These are phyloP conservation scores for Podospora tetraspora DNA, from an alignment of 495 filamentous ascomycete genomes.

Conservation along the genomic window DNA sequence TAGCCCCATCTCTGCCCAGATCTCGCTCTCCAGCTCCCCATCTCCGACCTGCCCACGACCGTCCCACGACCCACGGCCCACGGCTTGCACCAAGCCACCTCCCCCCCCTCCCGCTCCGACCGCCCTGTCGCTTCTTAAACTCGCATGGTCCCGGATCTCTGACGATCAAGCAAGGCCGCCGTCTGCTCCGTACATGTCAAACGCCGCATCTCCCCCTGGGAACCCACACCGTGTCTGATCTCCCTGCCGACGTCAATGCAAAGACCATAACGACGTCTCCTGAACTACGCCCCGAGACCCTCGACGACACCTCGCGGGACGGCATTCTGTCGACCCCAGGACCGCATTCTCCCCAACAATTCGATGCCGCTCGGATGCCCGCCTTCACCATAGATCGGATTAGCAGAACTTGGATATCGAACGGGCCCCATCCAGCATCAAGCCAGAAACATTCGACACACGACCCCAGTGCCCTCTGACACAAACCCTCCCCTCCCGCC, in stretches of 20 bases:
- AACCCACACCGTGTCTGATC: slow-evolving; percentile 41
- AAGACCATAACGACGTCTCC: slow-evolving; percentile 3
- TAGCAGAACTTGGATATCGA: slow-evolving; percentile 42
- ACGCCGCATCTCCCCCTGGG: slow-evolving; percentile 34
- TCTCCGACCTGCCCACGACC: background rate
- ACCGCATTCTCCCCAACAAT: slow-evolving; percentile 12
- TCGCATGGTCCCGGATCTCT: slow-evolving; percentile 33
- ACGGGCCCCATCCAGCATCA: slow-evolving; percentile 24
- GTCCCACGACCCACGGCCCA: slow-evolving; percentile 13
- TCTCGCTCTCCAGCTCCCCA: background rate
- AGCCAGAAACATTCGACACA: slow-evolving; percentile 39
- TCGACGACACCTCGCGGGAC: background rate
- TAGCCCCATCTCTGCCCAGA: slow-evolving; percentile 6
- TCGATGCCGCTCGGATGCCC: slow-evolving; percentile 45
- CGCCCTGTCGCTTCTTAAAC: slow-evolving; percentile 45
- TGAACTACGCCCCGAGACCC: background rate
- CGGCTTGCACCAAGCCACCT: slow-evolving; percentile 4
- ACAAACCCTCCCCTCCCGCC: slow-evolving; percentile 21
- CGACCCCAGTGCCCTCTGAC: slow-evolving; percentile 34
- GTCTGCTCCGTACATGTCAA: slow-evolving; percentile 33
- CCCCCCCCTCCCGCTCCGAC: slow-evolving; percentile 13
- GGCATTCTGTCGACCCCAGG: slow-evolving; percentile 10
- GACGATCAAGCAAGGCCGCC: slow-evolving; percentile 31
- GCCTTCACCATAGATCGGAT: slow-evolving; percentile 45
- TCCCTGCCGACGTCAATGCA: slow-evolving; percentile 36